Conservation (phyloP, 768 basidiomycete genomes). For the Candolleomyces aberdarensis region DNA sequence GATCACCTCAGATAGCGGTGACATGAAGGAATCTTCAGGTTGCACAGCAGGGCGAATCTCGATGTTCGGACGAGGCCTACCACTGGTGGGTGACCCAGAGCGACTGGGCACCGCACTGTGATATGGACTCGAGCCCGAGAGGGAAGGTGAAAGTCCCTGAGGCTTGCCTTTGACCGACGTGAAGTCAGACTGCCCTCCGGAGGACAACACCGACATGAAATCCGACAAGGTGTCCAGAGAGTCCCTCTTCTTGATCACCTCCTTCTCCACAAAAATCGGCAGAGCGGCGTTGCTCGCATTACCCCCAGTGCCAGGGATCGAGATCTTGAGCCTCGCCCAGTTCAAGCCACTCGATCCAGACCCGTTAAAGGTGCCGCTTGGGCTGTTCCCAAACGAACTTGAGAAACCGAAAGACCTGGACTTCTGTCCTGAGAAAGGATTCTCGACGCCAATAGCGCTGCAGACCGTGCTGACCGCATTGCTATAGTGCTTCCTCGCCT, state of each 20-base stretch:
- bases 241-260: constrained; percentile 26
- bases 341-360: background rate
- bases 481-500: constrained; percentile 45
- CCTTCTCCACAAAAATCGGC: constrained; percentile 23
- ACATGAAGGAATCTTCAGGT: background rate
- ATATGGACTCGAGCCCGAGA: background rate
- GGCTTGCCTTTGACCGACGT: background rate
- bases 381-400: no score
- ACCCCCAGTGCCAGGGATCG: background rate
- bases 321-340: constrained; percentile 1
- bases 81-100: background rate
- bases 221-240: constrained; percentile 24
- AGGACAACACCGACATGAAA: constrained; percentile 1
- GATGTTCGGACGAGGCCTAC: background rate
- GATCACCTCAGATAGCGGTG: background rate
- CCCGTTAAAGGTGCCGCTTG: background rate
- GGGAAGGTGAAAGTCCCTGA: background rate
- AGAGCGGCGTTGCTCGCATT: constrained; percentile 7
- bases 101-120: background rate
- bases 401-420: no score
- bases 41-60: background rate
- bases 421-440: background rate
- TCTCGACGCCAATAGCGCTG: background rate
- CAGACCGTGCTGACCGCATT: background rate
- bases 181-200: background rate